These are phyloP conservation scores for Chaetothyriales sp. DNA, from an alignment of 2,329 filamentous ascomycete genomes.

Conservation along the genomic window DNA sequence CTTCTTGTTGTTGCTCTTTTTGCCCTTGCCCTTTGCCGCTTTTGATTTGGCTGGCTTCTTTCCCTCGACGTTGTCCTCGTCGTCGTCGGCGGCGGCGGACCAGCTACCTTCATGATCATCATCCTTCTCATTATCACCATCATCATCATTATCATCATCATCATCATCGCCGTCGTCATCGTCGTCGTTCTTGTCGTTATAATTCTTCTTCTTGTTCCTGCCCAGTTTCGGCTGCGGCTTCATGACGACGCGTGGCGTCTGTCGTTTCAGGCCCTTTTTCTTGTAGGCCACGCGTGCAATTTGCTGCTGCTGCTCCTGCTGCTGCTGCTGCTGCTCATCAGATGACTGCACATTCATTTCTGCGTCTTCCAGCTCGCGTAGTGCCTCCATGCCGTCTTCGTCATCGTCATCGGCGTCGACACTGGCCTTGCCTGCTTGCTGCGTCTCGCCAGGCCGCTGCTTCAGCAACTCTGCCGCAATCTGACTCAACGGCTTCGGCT, in stretches of 20 bases:
- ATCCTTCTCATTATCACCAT: too few relatives aligned
- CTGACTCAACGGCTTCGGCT: slow-evolving; percentile 11
- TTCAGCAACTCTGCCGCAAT: slow-evolving; percentile 10
- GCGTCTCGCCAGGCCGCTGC: slow-evolving; percentile 22
- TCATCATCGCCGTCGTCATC: slow-evolving; percentile 4
- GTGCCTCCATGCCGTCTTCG: slow-evolving; percentile 31
- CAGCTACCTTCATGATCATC: too few relatives aligned
- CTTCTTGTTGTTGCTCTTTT: slow-evolving; percentile 4
- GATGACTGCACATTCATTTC: slow-evolving; percentile 10
- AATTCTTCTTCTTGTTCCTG: slow-evolving; percentile 11
- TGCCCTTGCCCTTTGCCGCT: slow-evolving; percentile 17
- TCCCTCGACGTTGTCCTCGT: neutral
- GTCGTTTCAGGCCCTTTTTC: slow-evolving; percentile 38
- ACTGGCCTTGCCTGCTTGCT: slow-evolving; percentile 23
- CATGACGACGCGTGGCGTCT: slow-evolving; percentile 32
- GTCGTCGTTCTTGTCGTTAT: neutral
- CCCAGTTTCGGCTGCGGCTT: slow-evolving; percentile 12
- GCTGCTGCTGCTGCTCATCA: neutral
- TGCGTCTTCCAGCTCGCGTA: slow-evolving; percentile 31
- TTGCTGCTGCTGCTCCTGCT: neutral
- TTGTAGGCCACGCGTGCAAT: slow-evolving; percentile 21
- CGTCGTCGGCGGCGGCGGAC: neutral
- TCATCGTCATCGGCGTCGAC: slow-evolving; percentile 29
- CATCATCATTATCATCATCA: slow-evolving; percentile 1
- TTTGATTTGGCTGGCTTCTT: slow-evolving; percentile 12